These are phyloP conservation scores for Phoma sp. DNA, from an alignment of 2,329 filamentous ascomycete genomes.

Conservation along the genomic window DNA sequence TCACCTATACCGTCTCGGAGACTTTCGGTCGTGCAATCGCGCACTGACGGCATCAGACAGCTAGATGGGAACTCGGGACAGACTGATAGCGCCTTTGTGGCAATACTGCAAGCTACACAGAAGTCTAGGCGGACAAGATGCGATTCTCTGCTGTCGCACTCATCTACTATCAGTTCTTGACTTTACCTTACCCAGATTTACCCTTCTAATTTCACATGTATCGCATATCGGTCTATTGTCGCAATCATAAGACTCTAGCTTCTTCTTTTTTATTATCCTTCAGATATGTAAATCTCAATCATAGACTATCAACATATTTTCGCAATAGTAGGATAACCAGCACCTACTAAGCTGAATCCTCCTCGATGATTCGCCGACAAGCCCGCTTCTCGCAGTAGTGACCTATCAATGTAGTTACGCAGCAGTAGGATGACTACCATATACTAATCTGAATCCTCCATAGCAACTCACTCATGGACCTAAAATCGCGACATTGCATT, in stretches of 20 bases:
- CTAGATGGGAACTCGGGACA: neutral
- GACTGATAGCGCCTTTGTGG: slow-evolving; percentile 1
- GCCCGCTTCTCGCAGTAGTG: too few species aligned
- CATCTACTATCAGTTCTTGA: neutral
- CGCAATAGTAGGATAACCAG: too few species aligned
- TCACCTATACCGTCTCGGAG: slow-evolving; percentile 2
- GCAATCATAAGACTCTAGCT: too few species aligned
- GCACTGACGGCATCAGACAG: neutral
- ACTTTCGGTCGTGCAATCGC: neutral
- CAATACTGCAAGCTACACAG: neutral
- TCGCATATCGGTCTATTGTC: neutral
- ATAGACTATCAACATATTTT: too few species aligned
- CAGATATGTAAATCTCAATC: too few species aligned
- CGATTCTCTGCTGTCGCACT: neutral
- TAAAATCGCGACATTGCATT: neutral
- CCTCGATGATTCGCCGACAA: neutral
- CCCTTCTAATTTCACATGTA: neutral
- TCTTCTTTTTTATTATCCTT: too few species aligned
- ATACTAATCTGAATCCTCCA: too few species aligned
- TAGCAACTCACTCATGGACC: too few species aligned
- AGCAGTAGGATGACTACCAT: too few species aligned
- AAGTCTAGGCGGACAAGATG: neutral
- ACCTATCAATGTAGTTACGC: too few species aligned
- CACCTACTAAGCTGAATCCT: too few species aligned
- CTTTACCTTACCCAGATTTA: neutral